Percentiles rank a stretch among this genome's conserved stretches.
Conservation (phyloP, 2,329 filamentous ascomycete species). For the Trichoderma polysporum region DNA sequence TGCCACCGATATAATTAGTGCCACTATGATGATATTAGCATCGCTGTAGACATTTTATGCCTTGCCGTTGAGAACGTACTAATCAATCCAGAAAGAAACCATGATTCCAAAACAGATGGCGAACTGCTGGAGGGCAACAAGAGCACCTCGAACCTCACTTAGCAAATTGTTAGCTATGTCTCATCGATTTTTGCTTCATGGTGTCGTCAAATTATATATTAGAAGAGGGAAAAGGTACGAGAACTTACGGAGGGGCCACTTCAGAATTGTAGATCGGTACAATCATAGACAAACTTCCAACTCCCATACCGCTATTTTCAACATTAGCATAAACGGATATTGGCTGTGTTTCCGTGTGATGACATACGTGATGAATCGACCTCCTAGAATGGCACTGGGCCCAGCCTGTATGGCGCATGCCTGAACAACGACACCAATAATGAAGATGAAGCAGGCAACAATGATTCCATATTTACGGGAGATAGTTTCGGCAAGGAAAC, state of each 20-base stretch:
- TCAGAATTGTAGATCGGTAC: slow-evolving; percentile 56
- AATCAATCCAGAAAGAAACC: slow-evolving; percentile 64
- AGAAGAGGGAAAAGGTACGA: background rate
- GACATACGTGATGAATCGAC: slow-evolving; percentile 65
- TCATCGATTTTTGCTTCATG: background rate
- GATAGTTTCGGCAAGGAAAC: slow-evolving; percentile 68
- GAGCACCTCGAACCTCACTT: slow-evolving; percentile 38
- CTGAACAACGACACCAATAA: slow-evolving; percentile 69
- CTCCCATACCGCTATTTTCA: slow-evolving; percentile 57
- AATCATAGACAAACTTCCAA: slow-evolving; percentile 67
- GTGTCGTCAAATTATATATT: too few relatives aligned
- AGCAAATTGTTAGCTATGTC: background rate
- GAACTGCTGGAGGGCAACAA: slow-evolving; percentile 51
- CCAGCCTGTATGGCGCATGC: slow-evolving; percentile 55
- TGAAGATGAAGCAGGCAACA: slow-evolving; percentile 65
- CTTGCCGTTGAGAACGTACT: slow-evolving; percentile 26
- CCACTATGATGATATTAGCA: slow-evolving; percentile 34
- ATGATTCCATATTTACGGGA: slow-evolving; percentile 70
- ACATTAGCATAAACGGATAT: background rate
- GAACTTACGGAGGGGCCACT: slow-evolving; percentile 41
- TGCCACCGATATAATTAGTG: slow-evolving; percentile 65
- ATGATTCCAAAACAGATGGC: slow-evolving; percentile 64
- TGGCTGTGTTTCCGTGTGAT: too few relatives aligned
- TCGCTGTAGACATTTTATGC: too few relatives aligned
- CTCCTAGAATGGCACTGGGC: slow-evolving; percentile 63